Conservation (phyloP, 768 basidiomycete species). For the Termitomyces heimii region DNA sequence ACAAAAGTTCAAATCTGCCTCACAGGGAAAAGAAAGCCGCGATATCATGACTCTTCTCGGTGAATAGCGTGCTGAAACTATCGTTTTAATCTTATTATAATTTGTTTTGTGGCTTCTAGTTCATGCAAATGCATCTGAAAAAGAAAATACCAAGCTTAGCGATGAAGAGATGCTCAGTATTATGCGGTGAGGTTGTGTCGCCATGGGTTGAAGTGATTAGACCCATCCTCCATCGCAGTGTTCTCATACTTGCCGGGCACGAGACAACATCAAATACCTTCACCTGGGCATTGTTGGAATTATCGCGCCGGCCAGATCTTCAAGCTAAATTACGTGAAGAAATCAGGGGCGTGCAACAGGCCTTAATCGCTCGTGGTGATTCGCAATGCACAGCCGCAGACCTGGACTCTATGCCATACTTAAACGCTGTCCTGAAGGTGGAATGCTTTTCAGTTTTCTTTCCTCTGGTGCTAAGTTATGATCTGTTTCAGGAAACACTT, state of each 20-base stretch:
- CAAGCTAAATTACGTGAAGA: conserved; percentile 61
- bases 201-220: conserved; percentile 2
- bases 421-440: conserved; percentile 8
- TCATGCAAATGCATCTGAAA: conserved; percentile 47
- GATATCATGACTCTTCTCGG: conserved; percentile 41
- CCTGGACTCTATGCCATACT: conserved; percentile 44
- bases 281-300: conserved; percentile 56
- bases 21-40: conserved; percentile 22
- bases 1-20: conserved; percentile 25
- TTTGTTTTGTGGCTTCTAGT: conserved; percentile 23
- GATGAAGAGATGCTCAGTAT: conserved; percentile 45
- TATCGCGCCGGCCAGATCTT: conserved; percentile 49
- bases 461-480: not conserved
- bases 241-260: conserved; percentile 46
- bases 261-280: conserved; percentile 57
- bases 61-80: conserved; percentile 5
- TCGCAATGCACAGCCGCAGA: conserved; percentile 35
- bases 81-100: not conserved
- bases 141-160: conserved; percentile 34
- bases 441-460: conserved; percentile 17
- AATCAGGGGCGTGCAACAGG: conserved; percentile 34
- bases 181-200: conserved; percentile 41
- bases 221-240: conserved; percentile 38
- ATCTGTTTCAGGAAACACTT: conserved; percentile 37
- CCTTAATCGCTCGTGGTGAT: conserved; percentile 28